Evolutionary conservation across 148 eudicot genomes (phyloP).

Genomic region (Rhododendron vialii): DNA sequence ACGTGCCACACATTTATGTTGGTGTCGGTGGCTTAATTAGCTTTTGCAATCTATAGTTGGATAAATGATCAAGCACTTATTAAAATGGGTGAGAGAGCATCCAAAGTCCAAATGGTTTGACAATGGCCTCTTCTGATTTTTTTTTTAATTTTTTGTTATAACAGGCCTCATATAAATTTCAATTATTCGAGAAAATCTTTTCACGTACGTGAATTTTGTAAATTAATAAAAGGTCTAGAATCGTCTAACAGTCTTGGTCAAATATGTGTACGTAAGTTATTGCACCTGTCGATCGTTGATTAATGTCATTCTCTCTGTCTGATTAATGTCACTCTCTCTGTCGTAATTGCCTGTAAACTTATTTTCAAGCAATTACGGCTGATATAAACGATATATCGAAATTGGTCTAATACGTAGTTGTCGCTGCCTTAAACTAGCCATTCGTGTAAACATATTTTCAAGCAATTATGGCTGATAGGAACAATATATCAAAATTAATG

Average conservation of each 20-base stretch:
- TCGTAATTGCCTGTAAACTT: background rate
- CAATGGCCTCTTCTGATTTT: background rate
- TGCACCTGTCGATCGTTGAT: background rate
- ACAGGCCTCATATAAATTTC: background rate
- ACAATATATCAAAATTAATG: background rate
- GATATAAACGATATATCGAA: background rate
- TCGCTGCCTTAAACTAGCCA: background rate
- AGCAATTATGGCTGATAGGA: background rate
- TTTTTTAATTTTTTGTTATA: too few relatives aligned
- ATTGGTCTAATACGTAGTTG: background rate
- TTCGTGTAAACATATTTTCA: background rate
- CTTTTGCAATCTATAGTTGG: constrained; percentile 3
- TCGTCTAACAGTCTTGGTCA: too few relatives aligned
- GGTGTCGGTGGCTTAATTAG: constrained; percentile 13
- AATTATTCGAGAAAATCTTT: background rate
- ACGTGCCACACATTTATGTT: background rate
- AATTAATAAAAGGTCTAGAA: too few relatives aligned
- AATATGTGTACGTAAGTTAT: too few relatives aligned
- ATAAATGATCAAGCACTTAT: background rate
- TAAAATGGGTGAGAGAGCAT: background rate
- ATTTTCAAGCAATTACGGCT: background rate
- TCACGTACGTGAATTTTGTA: too few relatives aligned
- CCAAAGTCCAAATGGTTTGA: constrained; percentile 1
- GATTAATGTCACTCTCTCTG: too few relatives aligned
- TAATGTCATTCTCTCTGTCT: too few relatives aligned